Evolutionary conservation across 352 stramenopile genomes (phyloP).

Genomic region (Discostella stelligera): DNA sequence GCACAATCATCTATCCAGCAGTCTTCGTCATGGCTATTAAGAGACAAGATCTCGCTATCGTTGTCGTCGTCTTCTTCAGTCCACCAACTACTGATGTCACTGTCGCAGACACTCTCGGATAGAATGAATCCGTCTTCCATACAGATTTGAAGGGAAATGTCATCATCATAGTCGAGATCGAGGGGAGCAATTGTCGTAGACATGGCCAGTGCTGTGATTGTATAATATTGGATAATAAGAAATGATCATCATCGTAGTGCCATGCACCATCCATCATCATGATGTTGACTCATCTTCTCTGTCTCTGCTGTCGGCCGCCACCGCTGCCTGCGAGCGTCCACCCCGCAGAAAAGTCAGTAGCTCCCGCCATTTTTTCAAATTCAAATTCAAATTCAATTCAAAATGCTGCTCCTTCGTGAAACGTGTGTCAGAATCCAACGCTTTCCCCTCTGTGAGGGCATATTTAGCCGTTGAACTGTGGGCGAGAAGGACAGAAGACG

Average conservation of each 20-base stretch:
- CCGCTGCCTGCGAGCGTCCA: no score
- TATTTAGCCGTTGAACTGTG: no score
- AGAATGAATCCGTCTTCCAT: background rate
- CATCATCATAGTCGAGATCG: background rate
- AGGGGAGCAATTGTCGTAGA: background rate
- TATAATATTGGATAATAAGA: no score
- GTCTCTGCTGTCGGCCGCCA: background rate
- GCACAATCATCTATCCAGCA: background rate
- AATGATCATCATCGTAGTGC: no score
- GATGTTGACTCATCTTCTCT: background rate
- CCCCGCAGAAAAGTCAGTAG: background rate
- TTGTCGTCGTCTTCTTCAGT: background rate
- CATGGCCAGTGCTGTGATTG: background rate
- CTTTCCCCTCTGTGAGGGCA: no score
- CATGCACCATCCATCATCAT: no score
- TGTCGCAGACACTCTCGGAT: slow-evolving; percentile 1
- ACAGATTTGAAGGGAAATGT: background rate
- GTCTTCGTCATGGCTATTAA: background rate
- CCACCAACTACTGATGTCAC: background rate
- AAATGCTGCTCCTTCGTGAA: no score
- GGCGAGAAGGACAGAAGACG: no score
- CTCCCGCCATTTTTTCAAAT: background rate
- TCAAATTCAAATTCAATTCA: background rate
- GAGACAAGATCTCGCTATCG: background rate
- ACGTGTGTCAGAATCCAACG: no score